Conservation (phyloP, 306 rosid species). For the Quercus rubra region DNA sequence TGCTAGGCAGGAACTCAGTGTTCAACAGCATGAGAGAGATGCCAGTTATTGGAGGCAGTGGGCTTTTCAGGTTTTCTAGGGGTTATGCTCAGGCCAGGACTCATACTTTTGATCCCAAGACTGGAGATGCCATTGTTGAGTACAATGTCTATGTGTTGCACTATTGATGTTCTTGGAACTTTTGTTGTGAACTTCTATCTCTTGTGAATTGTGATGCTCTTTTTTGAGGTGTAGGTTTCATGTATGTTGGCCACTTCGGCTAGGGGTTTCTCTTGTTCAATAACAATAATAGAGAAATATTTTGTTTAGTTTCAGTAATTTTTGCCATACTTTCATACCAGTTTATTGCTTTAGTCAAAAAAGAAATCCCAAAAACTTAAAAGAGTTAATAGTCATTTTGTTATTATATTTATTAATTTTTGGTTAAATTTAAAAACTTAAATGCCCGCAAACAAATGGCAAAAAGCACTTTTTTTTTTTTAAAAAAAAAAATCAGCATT, state of each 20-base stretch:
- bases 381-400: too few species aligned
- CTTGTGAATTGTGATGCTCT: background rate
- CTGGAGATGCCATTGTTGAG: slow-evolving; percentile 12
- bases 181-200: background rate
- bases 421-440: too few species aligned
- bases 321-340: too few species aligned
- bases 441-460: too few species aligned
- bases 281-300: too few species aligned
- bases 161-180: background rate
- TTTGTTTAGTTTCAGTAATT: too few species aligned
- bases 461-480: too few species aligned
- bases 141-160: slow-evolving; percentile 20
- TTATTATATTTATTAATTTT: too few species aligned
- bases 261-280: background rate
- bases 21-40: slow-evolving; percentile 14
- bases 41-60: slow-evolving; percentile 30
- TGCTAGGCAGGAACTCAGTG: slow-evolving; percentile 15
- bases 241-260: background rate
- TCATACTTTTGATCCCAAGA: background rate
- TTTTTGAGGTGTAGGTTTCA: background rate
- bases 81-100: slow-evolving; percentile 21
- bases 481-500: too few species aligned
- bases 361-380: too few species aligned
- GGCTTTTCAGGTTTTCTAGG: slow-evolving; percentile 24
- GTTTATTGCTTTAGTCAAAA: too few species aligned